Percentiles rank a stretch among this genome's conserved stretches.
Evolutionary conservation across 768 basidiomycete genomes (phyloP).

Genomic region (Tulasnella sp.): DNA sequence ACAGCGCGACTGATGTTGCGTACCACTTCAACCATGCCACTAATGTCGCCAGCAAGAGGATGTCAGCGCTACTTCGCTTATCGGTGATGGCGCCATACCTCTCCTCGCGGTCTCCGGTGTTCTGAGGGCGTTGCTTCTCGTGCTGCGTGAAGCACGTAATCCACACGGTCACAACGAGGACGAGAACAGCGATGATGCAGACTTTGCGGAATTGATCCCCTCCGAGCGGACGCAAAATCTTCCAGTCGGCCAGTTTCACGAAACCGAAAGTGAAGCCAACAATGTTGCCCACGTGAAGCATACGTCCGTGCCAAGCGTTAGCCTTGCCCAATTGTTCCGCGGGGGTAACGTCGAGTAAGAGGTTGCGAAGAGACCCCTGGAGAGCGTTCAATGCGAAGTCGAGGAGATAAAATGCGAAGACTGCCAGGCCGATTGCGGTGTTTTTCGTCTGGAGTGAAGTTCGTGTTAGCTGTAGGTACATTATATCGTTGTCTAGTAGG

Average conservation of each 20-base stretch:
- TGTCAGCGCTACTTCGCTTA: background rate
- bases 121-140: slow-evolving; percentile 51
- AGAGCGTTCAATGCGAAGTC: slow-evolving; percentile 92
- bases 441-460: slow-evolving; percentile 50
- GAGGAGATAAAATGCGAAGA: slow-evolving; percentile 85
- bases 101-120: slow-evolving; percentile 33
- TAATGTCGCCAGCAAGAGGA: slow-evolving; percentile 35
- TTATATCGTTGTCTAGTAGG: background rate
- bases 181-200: slow-evolving; percentile 76
- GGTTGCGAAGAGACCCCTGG: slow-evolving; percentile 83
- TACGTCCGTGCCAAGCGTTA: slow-evolving; percentile 97
- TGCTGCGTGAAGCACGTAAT: slow-evolving; percentile 82
- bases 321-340: slow-evolving; percentile 85
- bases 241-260: slow-evolving; percentile 76
- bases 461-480: background rate
- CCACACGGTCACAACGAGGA: slow-evolving; percentile 77
- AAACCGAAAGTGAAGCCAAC: slow-evolving; percentile 70
- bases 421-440: slow-evolving; percentile 78
- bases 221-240: slow-evolving; percentile 73
- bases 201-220: slow-evolving; percentile 96
- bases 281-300: slow-evolving; percentile 96
- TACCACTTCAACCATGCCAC: slow-evolving; percentile 67
- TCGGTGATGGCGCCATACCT: background rate
- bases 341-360: slow-evolving; percentile 89
- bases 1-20: slow-evolving; percentile 73